Percentiles rank a stretch among this genome's conserved stretches.
phyloP scores from a whole-genome alignment of 768 basidiomycete species.

The Boletus coccyginus region DNA sequence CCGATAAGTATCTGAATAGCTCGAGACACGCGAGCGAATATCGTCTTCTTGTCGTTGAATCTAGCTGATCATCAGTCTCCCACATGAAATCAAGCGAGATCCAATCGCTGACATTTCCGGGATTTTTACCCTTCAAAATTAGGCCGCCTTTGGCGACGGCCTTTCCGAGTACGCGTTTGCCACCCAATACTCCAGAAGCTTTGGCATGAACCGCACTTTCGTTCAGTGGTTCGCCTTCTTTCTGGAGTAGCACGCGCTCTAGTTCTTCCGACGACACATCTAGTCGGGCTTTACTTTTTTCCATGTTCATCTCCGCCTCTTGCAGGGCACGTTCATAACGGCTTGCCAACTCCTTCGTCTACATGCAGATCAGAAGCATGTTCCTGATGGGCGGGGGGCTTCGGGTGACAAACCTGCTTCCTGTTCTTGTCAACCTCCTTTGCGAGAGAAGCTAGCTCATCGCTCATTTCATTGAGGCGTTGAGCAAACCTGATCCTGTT shows the following conservation, averaged over 20 bases:
- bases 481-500: slow-evolving; percentile 84
- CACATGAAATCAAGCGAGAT: slow-evolving; percentile 3
- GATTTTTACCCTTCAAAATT: slow-evolving; percentile 89
- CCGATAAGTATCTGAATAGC: slow-evolving; percentile 82
- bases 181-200: slow-evolving; percentile 52
- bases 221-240: slow-evolving; percentile 91
- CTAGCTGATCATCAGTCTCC: slow-evolving; percentile 34
- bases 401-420: slow-evolving; percentile 59
- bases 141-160: slow-evolving; percentile 90
- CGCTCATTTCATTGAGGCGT: slow-evolving; percentile 92
- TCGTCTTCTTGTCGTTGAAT: slow-evolving; percentile 95
- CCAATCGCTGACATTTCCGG: slow-evolving; percentile 61
- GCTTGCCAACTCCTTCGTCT: slow-evolving; percentile 90
- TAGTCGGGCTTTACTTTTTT: slow-evolving; percentile 84
- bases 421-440: slow-evolving; percentile 95
- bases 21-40: slow-evolving; percentile 79
- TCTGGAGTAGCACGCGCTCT: slow-evolving; percentile 86
- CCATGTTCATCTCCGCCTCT: slow-evolving; percentile 82
- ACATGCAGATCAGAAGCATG: slow-evolving; percentile 4
- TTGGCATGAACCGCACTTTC: slow-evolving; percentile 72
- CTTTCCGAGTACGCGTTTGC: slow-evolving; percentile 85
- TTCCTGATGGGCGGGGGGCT: neutral
- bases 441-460: slow-evolving; percentile 80
- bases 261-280: slow-evolving; percentile 92
- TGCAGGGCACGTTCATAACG: slow-evolving; percentile 86